These are phyloP conservation scores for Saccharomyces hybrid DNA, from an alignment of 1,139 yeast species.

Conservation along the genomic window DNA sequence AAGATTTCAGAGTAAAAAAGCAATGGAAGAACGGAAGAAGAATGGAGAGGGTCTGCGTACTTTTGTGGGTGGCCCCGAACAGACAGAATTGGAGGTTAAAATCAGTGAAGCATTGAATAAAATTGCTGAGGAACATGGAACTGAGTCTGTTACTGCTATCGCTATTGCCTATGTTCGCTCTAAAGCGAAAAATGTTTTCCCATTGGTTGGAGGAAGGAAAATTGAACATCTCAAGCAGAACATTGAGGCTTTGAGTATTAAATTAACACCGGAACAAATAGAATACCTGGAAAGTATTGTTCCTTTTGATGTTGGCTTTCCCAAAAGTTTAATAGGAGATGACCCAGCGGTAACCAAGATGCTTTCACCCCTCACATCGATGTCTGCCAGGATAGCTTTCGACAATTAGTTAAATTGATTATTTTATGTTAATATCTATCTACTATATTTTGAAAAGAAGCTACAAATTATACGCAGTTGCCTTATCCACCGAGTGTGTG, in stretches of 20 bases:
- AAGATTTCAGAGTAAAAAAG: conserved; percentile 11
- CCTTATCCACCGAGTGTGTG: no score
- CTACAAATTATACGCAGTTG: no score
- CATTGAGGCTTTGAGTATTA: background rate
- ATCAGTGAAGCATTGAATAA: conserved; percentile 17
- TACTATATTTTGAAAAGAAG: no score
- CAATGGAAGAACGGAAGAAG: conserved; percentile 12
- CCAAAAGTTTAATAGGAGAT: no score
- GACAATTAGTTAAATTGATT: no score
- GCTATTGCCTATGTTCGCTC: conserved; percentile 22
- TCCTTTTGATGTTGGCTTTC: background rate
- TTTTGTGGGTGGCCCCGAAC: background rate
- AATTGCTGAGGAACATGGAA: conserved; percentile 17
- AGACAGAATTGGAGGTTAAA: conserved; percentile 1
- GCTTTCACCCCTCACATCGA: no score
- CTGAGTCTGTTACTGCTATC: conserved; percentile 12
- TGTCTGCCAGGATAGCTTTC: no score
- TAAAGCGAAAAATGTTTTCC: conserved; percentile 10
- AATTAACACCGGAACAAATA: background rate
- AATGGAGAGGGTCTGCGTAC: conserved; percentile 9
- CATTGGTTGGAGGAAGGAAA: background rate
- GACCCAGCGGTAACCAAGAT: no score
- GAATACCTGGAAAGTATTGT: background rate
- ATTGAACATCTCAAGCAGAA: background rate
- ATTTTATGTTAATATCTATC: no score